Base-by-base conservation (phyloP, 2,329 filamentous ascomycete genomes). In the Diaporthe vexans region DNA sequence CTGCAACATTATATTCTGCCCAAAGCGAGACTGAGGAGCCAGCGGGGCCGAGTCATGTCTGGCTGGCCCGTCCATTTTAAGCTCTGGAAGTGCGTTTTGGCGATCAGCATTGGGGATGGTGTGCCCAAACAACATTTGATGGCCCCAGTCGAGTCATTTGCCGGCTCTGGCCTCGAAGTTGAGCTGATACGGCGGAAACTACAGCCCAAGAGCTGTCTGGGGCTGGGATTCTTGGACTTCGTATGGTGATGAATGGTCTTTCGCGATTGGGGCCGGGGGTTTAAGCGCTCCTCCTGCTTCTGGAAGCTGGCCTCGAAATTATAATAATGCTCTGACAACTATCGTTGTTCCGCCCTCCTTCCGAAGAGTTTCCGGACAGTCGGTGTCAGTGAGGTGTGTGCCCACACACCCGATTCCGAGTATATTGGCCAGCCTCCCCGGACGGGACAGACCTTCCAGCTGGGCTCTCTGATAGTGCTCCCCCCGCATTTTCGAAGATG, bases 61-160 rank as follows among this genome's bases (percentile, higher is more conserved):
- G 33, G 33, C 24, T 21, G 4, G n/a, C 59, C 24, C 40, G 40
- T 4, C 13, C 13, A 17, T 43, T 68, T 68, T 68, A 68, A 68
- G 63, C 63, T 68, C 52, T 26, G 13, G 7, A 26, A 68, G 46
- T 26, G 48, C 63, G 63, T 40, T 67, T 67, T 24, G 43, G 33
- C 19, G 46, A 52, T 51, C 61, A 52, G 19, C 13, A 54, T 67
- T 37, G 21, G 43, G 46, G 15, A 10, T 8, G 26, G 24, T 61
- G 29, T 37, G 26, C 48, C 48, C 29, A 68, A 54, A 54, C 46
- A 51, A n/a, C 35, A 37, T 37, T 37, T 37, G 35, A 37, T 11
- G 35, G 3, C 6, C 40, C 15, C 40, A n/a, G 48, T 54, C n/a
- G 48, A 68, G 63, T 68, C 63, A 68, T 68, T 54, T 68, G 63